Conservation (phyloP, 306 rosid species). For the Argentina anserina region DNA sequence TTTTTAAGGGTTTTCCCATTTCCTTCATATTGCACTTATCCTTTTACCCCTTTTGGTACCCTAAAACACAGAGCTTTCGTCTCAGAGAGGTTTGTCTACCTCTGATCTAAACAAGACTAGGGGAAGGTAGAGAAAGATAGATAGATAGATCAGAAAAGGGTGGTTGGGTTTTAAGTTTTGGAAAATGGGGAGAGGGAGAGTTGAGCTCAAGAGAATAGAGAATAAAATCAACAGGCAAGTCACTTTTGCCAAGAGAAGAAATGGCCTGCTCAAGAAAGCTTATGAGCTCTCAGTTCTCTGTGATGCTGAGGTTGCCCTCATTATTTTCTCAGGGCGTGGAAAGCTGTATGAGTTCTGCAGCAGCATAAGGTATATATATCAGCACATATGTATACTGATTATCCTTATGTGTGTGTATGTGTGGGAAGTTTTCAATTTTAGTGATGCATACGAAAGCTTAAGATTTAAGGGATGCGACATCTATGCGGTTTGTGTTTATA, state of each 20-base stretch:
- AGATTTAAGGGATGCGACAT: neutral
- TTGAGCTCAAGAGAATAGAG: constrained; percentile 91
- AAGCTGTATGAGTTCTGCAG: constrained; percentile 90
- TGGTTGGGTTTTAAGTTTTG: constrained; percentile 5
- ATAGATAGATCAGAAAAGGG: constrained; percentile 10
- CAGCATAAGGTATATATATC: constrained; percentile 45
- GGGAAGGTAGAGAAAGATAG: constrained; percentile 27
- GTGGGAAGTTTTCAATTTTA: neutral
- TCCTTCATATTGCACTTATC: constrained; percentile 30
- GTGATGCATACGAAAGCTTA: neutral
- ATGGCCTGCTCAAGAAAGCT: constrained; percentile 88
- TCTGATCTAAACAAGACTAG: constrained; percentile 49
- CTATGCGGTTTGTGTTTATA: neutral
- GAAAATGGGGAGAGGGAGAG: constrained; percentile 81
- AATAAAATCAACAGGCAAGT: constrained; percentile 95
- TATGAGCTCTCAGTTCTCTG: constrained; percentile 87
- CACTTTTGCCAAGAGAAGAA: constrained; percentile 88
- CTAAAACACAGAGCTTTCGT: constrained; percentile 35
- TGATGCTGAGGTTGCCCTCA: constrained; percentile 89
- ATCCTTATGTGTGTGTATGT: no score
- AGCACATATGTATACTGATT: neutral
- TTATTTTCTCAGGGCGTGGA: constrained; percentile 86
- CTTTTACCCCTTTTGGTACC: constrained; percentile 54
- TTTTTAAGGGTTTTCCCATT: constrained; percentile 27
- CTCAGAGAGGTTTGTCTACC: constrained; percentile 36